Evolutionary conservation across 495 filamentous ascomycete genomes (phyloP), one percentile per base, ranked within the genome.

Genomic region (Tuber melanosporum): DNA sequence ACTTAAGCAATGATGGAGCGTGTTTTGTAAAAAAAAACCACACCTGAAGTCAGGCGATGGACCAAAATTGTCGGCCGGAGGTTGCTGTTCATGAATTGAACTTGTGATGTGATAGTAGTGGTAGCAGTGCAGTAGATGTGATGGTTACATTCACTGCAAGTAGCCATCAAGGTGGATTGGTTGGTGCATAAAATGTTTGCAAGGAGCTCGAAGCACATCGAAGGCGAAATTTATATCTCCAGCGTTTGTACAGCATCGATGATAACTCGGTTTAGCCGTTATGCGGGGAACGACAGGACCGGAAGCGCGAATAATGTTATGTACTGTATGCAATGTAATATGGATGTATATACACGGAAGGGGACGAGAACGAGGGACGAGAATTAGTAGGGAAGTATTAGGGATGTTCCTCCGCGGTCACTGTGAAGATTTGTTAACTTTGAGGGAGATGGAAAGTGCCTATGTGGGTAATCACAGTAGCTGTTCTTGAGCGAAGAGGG

Each of bases 291-390:
- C 57, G 57, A 66, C 57, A 66, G 57, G 57, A 32, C 26, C 57
- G 57, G 57, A 66, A 66, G 57, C 57, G 26, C 57, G 57, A 66
- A 66, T 26, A 66, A 66, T 66, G 57, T 66, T 66, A 32, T n/a
- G 57, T 66, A 66, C 57, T 66, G 57, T 66, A 66, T 32, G 26
- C 57, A 66, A 66, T 66, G 57, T 17, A 66, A 66, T 66, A 32
- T 66, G 57, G 15, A 66, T 66, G 57, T 66, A 66, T 66, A 5
- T 66, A 66, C 57, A 66, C 57, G 57, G 26, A 66, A 32, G 26
- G 6, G 57, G 57, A 17, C 57, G 57, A n/a, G 49, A 57, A 57
- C 8, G 49, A 26, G 49, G 57, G 57, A 32, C 9, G 57, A 32
- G 57, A 32, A 14, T 66, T 3, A 66, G 57, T 32, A 66, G n/a